Conservation (phyloP, 2,329 filamentous ascomycete species). For the Tolypocladium guangdongense region DNA sequence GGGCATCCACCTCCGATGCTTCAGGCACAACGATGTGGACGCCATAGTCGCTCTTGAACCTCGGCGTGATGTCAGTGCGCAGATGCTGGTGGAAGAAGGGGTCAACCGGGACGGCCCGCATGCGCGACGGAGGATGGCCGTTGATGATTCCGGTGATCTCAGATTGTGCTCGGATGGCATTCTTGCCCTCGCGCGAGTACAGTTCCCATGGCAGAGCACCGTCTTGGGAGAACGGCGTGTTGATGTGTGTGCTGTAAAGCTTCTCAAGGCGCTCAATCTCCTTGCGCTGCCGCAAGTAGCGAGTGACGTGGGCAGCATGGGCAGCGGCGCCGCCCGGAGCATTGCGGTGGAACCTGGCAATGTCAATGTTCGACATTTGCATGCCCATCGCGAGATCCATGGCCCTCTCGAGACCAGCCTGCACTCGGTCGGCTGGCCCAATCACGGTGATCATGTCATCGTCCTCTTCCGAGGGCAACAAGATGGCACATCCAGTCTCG, state of each 20-base stretch:
- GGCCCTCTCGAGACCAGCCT: constrained; percentile 67
- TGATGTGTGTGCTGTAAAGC: constrained; percentile 75
- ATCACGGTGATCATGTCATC: constrained; percentile 78
- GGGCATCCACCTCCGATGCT: constrained; percentile 43
- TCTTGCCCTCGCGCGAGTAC: constrained; percentile 78
- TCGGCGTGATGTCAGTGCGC: constrained; percentile 49
- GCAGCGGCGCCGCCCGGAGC: constrained; percentile 60
- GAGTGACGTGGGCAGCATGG: constrained; percentile 77
- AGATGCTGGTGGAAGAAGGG: constrained; percentile 71
- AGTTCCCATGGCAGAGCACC: constrained; percentile 75
- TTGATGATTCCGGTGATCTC: constrained; percentile 66
- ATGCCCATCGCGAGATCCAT: constrained; percentile 84
- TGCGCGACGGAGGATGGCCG: constrained; percentile 61
- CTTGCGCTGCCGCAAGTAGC: constrained; percentile 73
- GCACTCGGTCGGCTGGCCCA: constrained; percentile 64
- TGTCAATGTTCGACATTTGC: constrained; percentile 73
- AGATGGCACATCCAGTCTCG: constrained; percentile 81
- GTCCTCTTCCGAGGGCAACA: constrained; percentile 67
- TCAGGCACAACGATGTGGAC: constrained; percentile 66
- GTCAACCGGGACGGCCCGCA: constrained; percentile 58
- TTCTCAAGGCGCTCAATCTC: constrained; percentile 77
- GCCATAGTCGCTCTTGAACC: constrained; percentile 56
- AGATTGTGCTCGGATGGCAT: constrained; percentile 61
- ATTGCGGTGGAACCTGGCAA: constrained; percentile 67
- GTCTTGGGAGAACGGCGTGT: constrained; percentile 60